Base-by-base conservation (phyloP, 83 land plant species). In the Thuja plicata region DNA sequence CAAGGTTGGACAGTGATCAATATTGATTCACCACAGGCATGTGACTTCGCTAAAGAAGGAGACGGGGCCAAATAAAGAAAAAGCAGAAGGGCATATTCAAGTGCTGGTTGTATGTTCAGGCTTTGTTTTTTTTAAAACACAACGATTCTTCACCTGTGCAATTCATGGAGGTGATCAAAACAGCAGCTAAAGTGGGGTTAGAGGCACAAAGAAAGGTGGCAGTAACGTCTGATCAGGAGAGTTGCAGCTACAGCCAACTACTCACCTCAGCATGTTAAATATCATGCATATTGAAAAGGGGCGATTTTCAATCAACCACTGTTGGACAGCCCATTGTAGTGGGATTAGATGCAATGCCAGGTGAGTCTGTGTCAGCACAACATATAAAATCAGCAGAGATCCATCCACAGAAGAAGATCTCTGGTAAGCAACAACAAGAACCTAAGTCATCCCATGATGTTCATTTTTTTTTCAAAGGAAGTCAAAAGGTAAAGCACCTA, bases 181-280 rank as follows among this genome's bases (percentile, higher is more conserved):
- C 93, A 86, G 91, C 89, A 62, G 91, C 91, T 4, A 89, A 76
- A 13, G 85, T 77, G 16, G 95, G 91, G 2, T 86, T 91, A 34
- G 88, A 84, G 82, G 88, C 92, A 48, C 88, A 83, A 16, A 88
- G 92, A 15, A 90, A 88, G 24, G 82, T 89, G 45, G 99, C 97
- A 1, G 85, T 98, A 13, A 89, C 92, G 83, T 92, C 93, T 66
- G 93, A 89, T 45, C 85, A 90, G 71, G 91, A 91, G 85, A 93
- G 91, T 86, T 92, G 97, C 87, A 97, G 92, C 86, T 98, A 96
- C 84, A 57, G 37, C 40, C 95, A 98, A 88, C 92, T 98, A 19
- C 81, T 96, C 12, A 90, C 84, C 6, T 95, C 96, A 89, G 94
- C 99, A 16, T 87, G 43, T 62, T 79, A 92, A 34, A 89, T 97